Evolutionary conservation across 1,284 basidiomycete species (phyloP).

Genomic region (Takashimella tepidaria): DNA sequence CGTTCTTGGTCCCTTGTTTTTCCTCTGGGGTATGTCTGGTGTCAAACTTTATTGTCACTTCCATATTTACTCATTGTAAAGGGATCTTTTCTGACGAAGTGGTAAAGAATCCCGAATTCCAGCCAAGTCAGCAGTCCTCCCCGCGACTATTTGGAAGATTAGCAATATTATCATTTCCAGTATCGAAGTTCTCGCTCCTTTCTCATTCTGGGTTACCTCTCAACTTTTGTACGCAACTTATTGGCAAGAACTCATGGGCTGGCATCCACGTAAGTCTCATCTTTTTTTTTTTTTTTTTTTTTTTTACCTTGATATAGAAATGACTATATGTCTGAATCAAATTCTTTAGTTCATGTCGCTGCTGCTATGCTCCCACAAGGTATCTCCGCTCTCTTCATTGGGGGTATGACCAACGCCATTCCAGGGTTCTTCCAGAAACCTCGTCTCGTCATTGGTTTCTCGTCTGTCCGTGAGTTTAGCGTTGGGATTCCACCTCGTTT

Average conservation of each 20-base stretch:
- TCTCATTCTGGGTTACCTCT: slow-evolving; percentile 35
- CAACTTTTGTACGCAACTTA: slow-evolving; percentile 33
- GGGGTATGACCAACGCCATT: slow-evolving; percentile 22
- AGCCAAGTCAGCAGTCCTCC: slow-evolving; percentile 27
- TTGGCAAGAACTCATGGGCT: slow-evolving; percentile 22
- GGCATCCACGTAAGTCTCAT: slow-evolving; percentile 16
- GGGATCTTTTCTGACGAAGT: too few species aligned
- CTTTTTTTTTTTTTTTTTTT: neutral
- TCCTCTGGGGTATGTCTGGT: slow-evolving; percentile 31
- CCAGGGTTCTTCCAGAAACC: slow-evolving; percentile 33
- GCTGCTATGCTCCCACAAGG: slow-evolving; percentile 40
- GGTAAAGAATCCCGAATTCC: slow-evolving; percentile 24
- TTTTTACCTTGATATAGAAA: neutral
- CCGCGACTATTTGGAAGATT: slow-evolving; percentile 31
- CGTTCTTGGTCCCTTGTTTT: slow-evolving; percentile 33
- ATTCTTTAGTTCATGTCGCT: slow-evolving; percentile 32
- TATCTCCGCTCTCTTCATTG: slow-evolving; percentile 27
- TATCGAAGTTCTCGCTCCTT: slow-evolving; percentile 23
- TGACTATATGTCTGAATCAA: too few species aligned
- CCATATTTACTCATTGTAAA: neutral
- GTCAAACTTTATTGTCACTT: neutral
- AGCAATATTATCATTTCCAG: slow-evolving; percentile 31
- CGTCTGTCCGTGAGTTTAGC: slow-evolving; percentile 20
- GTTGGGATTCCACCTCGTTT: neutral
- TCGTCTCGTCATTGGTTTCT: slow-evolving; percentile 11